A percentile compares a stretch with the other conserved stretches of the same genome.
phyloP scores from a whole-genome alignment of 2,329 filamentous ascomycete species.

The Penicillium sp. region DNA sequence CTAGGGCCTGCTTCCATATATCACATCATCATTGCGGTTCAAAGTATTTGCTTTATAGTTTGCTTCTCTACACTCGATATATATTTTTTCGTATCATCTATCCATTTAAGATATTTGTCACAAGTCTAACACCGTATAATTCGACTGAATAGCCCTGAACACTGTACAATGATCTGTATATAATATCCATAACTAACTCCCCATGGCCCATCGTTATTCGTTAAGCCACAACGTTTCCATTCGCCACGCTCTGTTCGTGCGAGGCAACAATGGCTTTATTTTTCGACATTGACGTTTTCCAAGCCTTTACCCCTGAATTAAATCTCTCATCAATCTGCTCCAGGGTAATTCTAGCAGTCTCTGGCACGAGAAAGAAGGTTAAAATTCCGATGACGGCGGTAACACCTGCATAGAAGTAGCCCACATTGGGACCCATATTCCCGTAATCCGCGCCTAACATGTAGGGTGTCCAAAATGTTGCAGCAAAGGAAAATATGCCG shows the following conservation, averaged over 20 bases:
- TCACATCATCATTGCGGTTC: too few species aligned
- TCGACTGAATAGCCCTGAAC: not conserved
- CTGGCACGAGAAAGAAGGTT: constrained; percentile 24
- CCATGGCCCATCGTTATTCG: not conserved
- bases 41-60: too few species aligned
- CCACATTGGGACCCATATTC: constrained; percentile 28
- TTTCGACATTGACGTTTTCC: constrained; percentile 22
- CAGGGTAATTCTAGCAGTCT: constrained; percentile 26
- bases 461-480: constrained; percentile 24
- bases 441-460: constrained; percentile 23
- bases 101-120: too few species aligned
- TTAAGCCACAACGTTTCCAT: not conserved
- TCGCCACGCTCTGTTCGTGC: not conserved
- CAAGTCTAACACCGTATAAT: not conserved
- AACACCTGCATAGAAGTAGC: constrained; percentile 29
- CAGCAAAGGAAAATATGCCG: constrained; percentile 21
- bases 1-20: not conserved
- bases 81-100: not conserved
- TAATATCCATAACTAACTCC: not conserved
- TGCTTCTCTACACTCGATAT: too few species aligned
- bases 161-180: not conserved
- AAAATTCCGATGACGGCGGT: constrained; percentile 17
- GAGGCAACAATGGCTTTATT: constrained; percentile 16
- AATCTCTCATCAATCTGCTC: constrained; percentile 31
- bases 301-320: constrained; percentile 19